Conservation (phyloP, 1,284 basidiomycete species). For the Pyrrhoderma noxium region DNA sequence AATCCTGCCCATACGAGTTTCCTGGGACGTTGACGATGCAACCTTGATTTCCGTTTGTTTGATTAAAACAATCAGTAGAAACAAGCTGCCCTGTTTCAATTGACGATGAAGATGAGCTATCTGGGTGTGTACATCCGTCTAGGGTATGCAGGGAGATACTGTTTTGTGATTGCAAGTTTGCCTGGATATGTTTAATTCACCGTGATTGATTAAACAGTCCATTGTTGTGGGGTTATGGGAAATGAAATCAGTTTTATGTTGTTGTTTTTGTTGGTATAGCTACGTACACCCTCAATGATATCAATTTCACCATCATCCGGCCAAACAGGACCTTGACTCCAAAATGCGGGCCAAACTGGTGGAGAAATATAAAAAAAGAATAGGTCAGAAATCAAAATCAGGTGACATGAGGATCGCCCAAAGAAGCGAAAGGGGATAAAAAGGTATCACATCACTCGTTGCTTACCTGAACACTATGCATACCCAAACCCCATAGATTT, state of each 20-base stretch:
- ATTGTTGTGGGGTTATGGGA: no score
- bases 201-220: no score
- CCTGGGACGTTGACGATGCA: slow-evolving; percentile 36
- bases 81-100: slow-evolving; percentile 19
- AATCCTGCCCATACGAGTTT: slow-evolving; percentile 30
- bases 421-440: no score
- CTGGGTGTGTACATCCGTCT: slow-evolving; percentile 24
- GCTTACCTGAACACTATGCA: slow-evolving; percentile 9
- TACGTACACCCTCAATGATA: slow-evolving; percentile 33
- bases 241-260: no score
- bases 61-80: slow-evolving; percentile 26
- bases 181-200: no score
- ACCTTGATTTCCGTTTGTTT: slow-evolving; percentile 32
- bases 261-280: no score
- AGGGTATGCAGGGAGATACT: slow-evolving; percentile 30
- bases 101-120: slow-evolving; percentile 9
- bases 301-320: slow-evolving; percentile 38
- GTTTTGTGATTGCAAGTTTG: slow-evolving; percentile 24
- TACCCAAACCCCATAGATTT: no score
- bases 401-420: no score
- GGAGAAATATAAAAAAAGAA: not conserved
- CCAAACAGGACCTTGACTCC: slow-evolving; percentile 30
- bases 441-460: not conserved
- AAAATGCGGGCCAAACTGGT: slow-evolving; percentile 35
- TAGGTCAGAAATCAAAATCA: not conserved